Conservation (phyloP, 2,329 filamentous ascomycete genomes). For the Macroventuria anomochaeta region DNA sequence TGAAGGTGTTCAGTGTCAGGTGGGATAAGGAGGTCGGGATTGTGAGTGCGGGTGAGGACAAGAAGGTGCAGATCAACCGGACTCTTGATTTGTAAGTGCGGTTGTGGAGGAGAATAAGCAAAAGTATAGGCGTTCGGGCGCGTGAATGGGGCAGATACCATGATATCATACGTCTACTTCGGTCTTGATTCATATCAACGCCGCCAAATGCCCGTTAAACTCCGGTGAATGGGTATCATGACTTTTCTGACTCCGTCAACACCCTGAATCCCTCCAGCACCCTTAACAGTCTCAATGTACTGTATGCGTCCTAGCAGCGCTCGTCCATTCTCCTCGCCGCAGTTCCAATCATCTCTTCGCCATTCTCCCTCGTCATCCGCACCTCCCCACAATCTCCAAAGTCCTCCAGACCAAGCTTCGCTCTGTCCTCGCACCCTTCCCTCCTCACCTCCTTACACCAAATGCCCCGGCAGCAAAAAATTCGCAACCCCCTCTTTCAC, state of each 20-base stretch:
- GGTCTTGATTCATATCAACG: background rate
- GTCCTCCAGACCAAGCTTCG: background rate
- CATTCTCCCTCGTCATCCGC: too few relatives aligned
- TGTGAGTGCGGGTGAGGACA: slow-evolving; percentile 91
- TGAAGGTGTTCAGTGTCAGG: slow-evolving; percentile 86
- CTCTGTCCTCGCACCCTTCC: background rate
- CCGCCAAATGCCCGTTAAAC: background rate
- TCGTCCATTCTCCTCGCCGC: background rate
- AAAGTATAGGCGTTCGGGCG: slow-evolving; percentile 25
- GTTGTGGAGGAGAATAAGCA: background rate
- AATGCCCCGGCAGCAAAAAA: slow-evolving; percentile 89
- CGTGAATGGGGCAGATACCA: slow-evolving; percentile 24
- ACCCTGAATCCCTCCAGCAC: too few relatives aligned
- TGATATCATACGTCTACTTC: slow-evolving; percentile 13
- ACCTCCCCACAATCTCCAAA: too few relatives aligned
- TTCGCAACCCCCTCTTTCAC: slow-evolving; percentile 97
- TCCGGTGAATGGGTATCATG: slow-evolving; percentile 39
- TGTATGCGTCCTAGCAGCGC: too few relatives aligned
- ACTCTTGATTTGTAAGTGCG: slow-evolving; percentile 25
- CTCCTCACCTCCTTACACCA: slow-evolving; percentile 61
- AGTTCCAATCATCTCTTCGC: background rate
- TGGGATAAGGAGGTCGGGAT: slow-evolving; percentile 91
- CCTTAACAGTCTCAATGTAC: too few relatives aligned
- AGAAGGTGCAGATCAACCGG: slow-evolving; percentile 86
- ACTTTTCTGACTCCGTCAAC: slow-evolving; percentile 8